Base-by-base conservation (phyloP, 2,329 filamentous ascomycete genomes). In the Sporothrix pallida region DNA sequence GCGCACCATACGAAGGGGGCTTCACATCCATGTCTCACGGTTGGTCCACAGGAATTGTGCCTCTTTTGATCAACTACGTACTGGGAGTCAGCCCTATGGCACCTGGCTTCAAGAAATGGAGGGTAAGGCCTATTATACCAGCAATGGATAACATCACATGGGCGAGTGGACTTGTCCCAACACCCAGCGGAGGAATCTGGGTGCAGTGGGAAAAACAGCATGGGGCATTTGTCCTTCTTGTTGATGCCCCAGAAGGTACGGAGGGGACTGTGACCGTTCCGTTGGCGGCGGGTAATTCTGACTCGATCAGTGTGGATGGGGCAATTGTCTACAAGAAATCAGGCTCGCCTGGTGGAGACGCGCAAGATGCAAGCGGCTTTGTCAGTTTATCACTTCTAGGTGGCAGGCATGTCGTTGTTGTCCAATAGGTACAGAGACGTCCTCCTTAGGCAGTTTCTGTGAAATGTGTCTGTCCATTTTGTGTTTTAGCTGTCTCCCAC, bases 21-120 rank as follows among this genome's bases (percentile, higher is more conserved):
- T 87, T 83, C 74, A 87, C 85, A 17, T 85, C 83, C 20, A 82
- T 85, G 78, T 82, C 86, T 0, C 86, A 87, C 72, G 86, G 84
- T 0, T 88, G 86, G 86, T 82, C 82, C 2, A 87, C 86, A 1
- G 86, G 86, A 6, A 80, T 87, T 17, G 83, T 86, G 60, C 84
- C 86, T 0, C 78, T 85, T 7, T 75, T 86, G 74, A 84, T 79
- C 6, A 83, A 82, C 62, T 83, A 85, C 56, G 81, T 87, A 1
- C 80, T 87, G 0, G 86, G 86, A 1, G 82, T 87, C 3, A 81
- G 76, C 65, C 86, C 86, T 0, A 79, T 80, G 6, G 79, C 78
- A 3, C 83, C 84, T 0, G 86, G 85, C 0, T 87, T 87, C 74
- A 70, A 73, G 15, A 78, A 78, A 1, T 87, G 83, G 81, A 77